Evolutionary conservation across 148 eudicot genomes (phyloP).

Genomic region (Pharnaceum exiguum): DNA sequence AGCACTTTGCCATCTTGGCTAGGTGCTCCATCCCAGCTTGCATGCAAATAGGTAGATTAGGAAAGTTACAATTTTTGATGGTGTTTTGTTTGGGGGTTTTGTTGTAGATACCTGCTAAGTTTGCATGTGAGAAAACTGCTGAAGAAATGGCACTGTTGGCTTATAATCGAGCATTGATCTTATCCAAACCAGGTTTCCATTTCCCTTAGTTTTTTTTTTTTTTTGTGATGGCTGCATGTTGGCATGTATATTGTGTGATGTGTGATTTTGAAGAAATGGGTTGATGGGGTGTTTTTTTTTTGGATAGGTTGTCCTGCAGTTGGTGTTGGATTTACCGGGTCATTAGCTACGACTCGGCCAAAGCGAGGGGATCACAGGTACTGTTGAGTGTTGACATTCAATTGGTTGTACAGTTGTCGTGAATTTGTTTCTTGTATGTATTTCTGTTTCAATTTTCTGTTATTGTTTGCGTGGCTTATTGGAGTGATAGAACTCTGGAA

Average conservation of each 20-base stretch:
- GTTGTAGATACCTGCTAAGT: slow-evolving; percentile 65
- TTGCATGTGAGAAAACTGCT: slow-evolving; percentile 55
- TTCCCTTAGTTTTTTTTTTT: too few relatives aligned
- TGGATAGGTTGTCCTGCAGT: slow-evolving; percentile 58
- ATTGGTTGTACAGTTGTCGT: neutral
- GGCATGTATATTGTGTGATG: neutral
- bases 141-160: slow-evolving; percentile 87
- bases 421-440: neutral
- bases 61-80: neutral
- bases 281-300: neutral
- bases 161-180: slow-evolving; percentile 80
- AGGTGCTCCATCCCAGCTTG: neutral
- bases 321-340: slow-evolving; percentile 88
- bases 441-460: slow-evolving; percentile 1
- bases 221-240: neutral
- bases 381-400: neutral
- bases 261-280: neutral
- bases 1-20: too few relatives aligned
- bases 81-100: neutral
- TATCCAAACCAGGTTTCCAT: slow-evolving; percentile 83
- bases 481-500: too few relatives aligned
- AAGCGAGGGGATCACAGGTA: slow-evolving; percentile 94
- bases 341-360: slow-evolving; percentile 62
- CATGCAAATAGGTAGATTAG: neutral
- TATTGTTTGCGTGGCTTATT: neutral